Percentiles rank a stretch among this genome's conserved stretches.
Conservation (phyloP, 768 basidiomycete genomes). For the Lactarius indigo region DNA sequence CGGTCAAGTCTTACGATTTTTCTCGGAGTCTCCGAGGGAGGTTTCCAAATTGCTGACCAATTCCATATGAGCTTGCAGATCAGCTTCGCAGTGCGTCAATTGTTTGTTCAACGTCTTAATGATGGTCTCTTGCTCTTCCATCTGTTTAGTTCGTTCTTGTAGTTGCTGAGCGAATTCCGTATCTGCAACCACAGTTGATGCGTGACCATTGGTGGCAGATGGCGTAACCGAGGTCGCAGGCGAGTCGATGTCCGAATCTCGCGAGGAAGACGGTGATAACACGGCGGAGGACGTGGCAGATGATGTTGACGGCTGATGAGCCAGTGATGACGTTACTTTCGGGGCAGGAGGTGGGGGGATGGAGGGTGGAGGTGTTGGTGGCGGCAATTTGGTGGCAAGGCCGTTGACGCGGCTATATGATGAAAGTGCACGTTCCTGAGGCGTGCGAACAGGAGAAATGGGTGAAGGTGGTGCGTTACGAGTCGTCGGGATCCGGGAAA, state of each 20-base stretch:
- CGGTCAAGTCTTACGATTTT: conserved; percentile 65
- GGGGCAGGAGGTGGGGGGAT: conserved; percentile 84
- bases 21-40: conserved; percentile 87
- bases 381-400: conserved; percentile 75
- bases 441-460: conserved; percentile 45
- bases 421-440: conserved; percentile 44
- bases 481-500: conserved; percentile 48
- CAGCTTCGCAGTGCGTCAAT: conserved; percentile 86
- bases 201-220: conserved; percentile 34
- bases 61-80: conserved; percentile 90
- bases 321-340: conserved; percentile 46
- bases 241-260: conserved; percentile 64
- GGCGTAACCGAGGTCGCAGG: conserved; percentile 46
- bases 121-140: conserved; percentile 86
- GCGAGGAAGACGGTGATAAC: conserved; percentile 56
- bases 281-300: conserved; percentile 48
- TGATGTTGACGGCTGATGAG: conserved; percentile 52
- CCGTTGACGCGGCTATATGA: conserved; percentile 56
- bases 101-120: conserved; percentile 94
- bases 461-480: conserved; percentile 38
- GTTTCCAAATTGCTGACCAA: conserved; percentile 80
- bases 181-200: conserved; percentile 40
- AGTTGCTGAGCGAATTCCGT: conserved; percentile 54
- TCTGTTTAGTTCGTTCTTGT: conserved; percentile 69
- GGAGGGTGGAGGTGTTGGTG: conserved; percentile 83